Evolutionary conservation across 352 stramenopile species (phyloP).

Genomic region (Pelagophyceae sp.): DNA sequence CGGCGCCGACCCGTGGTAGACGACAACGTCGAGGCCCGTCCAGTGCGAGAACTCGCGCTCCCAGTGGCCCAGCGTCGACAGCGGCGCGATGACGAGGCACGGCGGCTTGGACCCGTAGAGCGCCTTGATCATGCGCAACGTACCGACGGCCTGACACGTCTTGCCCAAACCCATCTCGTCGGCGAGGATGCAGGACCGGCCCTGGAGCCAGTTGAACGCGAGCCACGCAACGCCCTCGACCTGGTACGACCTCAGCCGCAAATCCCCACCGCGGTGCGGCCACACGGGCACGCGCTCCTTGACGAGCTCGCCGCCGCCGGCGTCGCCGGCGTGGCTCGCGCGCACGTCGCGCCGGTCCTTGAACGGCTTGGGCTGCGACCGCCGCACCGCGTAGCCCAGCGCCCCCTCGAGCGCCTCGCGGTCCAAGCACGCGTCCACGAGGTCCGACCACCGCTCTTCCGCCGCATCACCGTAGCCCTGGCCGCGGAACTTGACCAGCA

Average conservation of each 20-base stretch:
- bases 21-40: constrained; percentile 97
- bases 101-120: constrained; percentile 80
- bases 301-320: constrained; percentile 52
- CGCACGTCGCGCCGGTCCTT: constrained; percentile 33
- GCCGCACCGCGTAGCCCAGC: no score
- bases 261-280: constrained; percentile 94
- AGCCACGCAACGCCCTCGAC: constrained; percentile 97
- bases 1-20: constrained; percentile 92
- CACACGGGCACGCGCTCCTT: constrained; percentile 85
- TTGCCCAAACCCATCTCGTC: constrained; percentile 85
- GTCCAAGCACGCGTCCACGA: constrained; percentile 61
- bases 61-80: constrained; percentile 97
- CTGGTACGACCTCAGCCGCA: constrained; percentile 91
- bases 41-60: constrained; percentile 94
- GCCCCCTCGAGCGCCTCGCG: constrained; percentile 27
- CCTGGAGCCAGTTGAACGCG: constrained; percentile 89
- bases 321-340: constrained; percentile 44
- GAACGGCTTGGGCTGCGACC: constrained; percentile 26
- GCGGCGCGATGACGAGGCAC: constrained; percentile 95
- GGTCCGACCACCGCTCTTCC: constrained; percentile 70
- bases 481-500: constrained; percentile 68
- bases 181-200: constrained; percentile 84
- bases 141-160: constrained; percentile 83
- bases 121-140: constrained; percentile 83
- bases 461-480: constrained; percentile 70